Conservation (phyloP, 495 filamentous ascomycete genomes). For the Massariosphaeria phaeospora region DNA sequence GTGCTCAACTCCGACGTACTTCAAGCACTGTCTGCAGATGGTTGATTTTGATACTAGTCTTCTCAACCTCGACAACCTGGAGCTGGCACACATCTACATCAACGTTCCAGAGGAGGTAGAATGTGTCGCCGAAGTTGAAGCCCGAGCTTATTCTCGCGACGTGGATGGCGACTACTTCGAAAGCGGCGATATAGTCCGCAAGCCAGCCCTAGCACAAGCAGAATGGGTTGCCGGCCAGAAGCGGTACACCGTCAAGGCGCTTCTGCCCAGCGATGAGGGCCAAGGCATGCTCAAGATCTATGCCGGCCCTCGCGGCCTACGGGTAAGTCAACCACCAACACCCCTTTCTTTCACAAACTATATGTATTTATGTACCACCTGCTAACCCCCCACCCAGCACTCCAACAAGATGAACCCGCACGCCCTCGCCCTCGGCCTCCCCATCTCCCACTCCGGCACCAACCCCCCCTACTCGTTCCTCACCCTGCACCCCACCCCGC, state of each 20-base stretch:
- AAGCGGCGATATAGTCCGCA: conserved; percentile 78
- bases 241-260: conserved; percentile 84
- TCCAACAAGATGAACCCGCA: conserved; percentile 91
- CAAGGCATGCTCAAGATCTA: conserved; percentile 89
- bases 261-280: conserved; percentile 85
- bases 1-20: conserved; percentile 78
- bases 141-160: conserved; percentile 71
- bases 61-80: conserved; percentile 78
- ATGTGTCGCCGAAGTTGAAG: conserved; percentile 85
- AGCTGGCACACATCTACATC: conserved; percentile 85
- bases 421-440: conserved; percentile 82
- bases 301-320: conserved; percentile 85
- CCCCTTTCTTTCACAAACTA: neutral
- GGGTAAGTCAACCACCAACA: conserved; percentile 44
- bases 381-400: conserved; percentile 47
- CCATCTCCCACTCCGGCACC: conserved; percentile 80
- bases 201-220: conserved; percentile 81
- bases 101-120: conserved; percentile 84
- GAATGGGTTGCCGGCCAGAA: conserved; percentile 86
- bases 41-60: conserved; percentile 88
- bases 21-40: conserved; percentile 72
- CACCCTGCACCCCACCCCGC: conserved; percentile 88
- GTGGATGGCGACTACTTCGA: conserved; percentile 89
- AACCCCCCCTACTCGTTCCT: conserved; percentile 94
- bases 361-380: neutral